Evolutionary conservation across 768 basidiomycete species (phyloP), one percentile per base, ranked within the genome.

Genomic region (Amanita molliuscula): DNA sequence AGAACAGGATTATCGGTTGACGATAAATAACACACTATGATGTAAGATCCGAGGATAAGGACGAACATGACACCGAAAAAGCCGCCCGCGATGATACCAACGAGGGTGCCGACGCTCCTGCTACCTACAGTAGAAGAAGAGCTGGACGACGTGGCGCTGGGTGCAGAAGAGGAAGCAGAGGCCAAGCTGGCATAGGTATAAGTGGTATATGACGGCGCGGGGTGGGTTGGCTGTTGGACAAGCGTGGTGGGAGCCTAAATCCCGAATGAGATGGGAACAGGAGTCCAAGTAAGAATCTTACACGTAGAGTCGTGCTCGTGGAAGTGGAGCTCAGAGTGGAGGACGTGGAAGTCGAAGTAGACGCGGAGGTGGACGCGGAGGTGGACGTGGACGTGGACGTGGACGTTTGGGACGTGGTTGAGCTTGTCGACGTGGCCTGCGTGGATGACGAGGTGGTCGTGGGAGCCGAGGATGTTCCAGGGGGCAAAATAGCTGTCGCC

Each of bases 61-160:
- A 69, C 57, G n/a, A 64, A 49, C 4, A 68, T 64, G 28, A 66
- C 51, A 20, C 65, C 74, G 1, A 61, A 61, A 28, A 77, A 62
- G 41, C 65, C 70, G 20, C 71, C 75, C 0, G 60, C 67, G 18
- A 67, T 55, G 23, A 65, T 62, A 13, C 68, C 68, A 9, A 72
- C 67, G 42, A 77, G 61, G 21, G 70, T 58, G n/a, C 73, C 75
- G 13, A 70, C 65, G 41, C 64, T 64, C 41, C 70, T 38, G 7
- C 59, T 62, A 18, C 41, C 48, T 1, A 11, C 35, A 20, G 37
- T 29, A 13, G 48, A 41, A 0, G 36, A 29, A 23, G 18, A 26
- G 36, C 38, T 43, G 20, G 49, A 23, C 6, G 34, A 35, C 6
- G 41, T 43, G 13, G 49, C 16, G 7, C 26, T 44, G 18, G 49